Percentiles rank a stretch among this genome's conserved stretches.
phyloP scores from a whole-genome alignment of 2,329 filamentous ascomycete species.

The Claviceps africana region DNA sequence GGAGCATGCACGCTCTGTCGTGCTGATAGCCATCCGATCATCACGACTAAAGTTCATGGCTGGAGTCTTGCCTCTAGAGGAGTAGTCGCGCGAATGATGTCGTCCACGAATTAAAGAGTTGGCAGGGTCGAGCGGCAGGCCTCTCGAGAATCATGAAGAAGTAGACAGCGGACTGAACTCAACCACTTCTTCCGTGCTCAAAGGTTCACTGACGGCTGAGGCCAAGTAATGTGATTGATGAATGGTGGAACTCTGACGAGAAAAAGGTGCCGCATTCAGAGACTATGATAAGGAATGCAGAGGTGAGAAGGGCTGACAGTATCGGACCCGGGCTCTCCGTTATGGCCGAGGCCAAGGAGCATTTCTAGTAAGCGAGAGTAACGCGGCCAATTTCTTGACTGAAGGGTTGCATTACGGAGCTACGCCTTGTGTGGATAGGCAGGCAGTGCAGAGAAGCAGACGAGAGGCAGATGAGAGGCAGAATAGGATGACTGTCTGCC shows the following conservation, averaged over 20 bases:
- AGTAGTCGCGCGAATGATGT: not conserved
- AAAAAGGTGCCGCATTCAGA: not conserved
- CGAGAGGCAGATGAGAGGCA: not conserved
- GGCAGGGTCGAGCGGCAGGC: not conserved
- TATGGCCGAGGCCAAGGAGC: not conserved
- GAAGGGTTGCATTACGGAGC: not conserved
- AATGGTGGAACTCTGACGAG: not conserved
- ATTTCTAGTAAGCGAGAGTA: not conserved
- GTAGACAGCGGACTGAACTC: not conserved
- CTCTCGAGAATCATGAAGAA: not conserved
- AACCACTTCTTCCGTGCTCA: not conserved
- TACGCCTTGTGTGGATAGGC: not conserved
- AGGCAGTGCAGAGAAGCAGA: not conserved
- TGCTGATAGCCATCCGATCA: constrained; percentile 37
- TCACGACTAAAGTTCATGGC: constrained; percentile 6
- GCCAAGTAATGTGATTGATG: not conserved
- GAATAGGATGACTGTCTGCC: not conserved
- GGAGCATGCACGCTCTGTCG: constrained; percentile 55
- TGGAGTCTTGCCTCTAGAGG: not conserved
- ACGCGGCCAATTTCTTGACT: not conserved
- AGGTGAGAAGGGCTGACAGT: not conserved
- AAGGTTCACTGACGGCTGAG: not conserved
- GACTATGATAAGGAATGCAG: not conserved
- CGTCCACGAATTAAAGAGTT: not conserved
- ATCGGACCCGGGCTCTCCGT: not conserved